phyloP scores from a whole-genome alignment of 179 eudicot genomes.

The Sideroxylon spinosum region DNA sequence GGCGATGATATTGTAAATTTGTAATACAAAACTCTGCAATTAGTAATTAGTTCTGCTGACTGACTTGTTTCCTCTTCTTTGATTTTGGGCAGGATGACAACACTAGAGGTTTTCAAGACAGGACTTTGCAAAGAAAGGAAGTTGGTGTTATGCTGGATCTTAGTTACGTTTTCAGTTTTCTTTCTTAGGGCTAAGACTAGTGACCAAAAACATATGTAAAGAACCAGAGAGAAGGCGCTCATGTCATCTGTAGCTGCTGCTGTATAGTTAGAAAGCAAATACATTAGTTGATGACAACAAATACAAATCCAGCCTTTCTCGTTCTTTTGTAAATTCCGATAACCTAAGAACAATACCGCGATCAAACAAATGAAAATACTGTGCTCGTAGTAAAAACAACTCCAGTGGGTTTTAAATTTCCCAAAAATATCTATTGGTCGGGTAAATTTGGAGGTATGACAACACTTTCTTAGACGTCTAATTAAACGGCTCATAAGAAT shows the following conservation, averaged over 20 bases:
- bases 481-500: too few relatives aligned
- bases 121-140: too few relatives aligned
- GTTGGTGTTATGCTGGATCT: neutral
- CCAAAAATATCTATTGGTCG: too few relatives aligned
- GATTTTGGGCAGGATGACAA: neutral
- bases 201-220: too few relatives aligned
- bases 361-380: too few relatives aligned
- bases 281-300: neutral
- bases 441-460: too few relatives aligned
- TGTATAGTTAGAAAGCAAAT: conserved; percentile 6
- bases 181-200: neutral
- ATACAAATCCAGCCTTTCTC: neutral
- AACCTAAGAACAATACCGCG: too few relatives aligned
- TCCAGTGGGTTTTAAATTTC: too few relatives aligned
- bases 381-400: too few relatives aligned
- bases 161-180: neutral
- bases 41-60: neutral
- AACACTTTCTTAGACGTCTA: too few relatives aligned
- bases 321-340: neutral
- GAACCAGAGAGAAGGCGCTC: neutral
- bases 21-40: too few relatives aligned
- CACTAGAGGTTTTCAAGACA: neutral
- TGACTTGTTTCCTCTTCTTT: neutral
- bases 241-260: neutral
- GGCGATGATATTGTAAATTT: too few relatives aligned